Evolutionary conservation across 2,329 filamentous ascomycete species (phyloP).

Genomic region (Neonectria neomacrospora): DNA sequence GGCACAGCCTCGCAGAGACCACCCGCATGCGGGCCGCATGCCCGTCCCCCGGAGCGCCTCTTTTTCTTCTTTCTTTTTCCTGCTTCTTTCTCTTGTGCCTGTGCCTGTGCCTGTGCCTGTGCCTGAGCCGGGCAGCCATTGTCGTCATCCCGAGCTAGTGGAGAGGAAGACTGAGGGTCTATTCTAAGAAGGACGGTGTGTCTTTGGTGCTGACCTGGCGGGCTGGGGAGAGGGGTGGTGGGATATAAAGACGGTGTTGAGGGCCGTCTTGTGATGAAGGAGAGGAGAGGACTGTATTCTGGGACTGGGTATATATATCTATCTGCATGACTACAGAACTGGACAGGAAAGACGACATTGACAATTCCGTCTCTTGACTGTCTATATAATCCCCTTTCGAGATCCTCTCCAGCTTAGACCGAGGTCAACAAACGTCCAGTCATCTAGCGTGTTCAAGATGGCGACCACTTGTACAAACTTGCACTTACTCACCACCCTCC

Average conservation of each 20-base stretch:
- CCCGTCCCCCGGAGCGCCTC: not conserved
- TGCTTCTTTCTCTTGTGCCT: conserved; percentile 1
- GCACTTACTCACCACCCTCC: conserved; percentile 5
- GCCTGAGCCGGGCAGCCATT: conserved; percentile 4
- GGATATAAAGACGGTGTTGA: conserved; percentile 20
- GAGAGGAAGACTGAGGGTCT: not conserved
- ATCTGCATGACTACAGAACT: not conserved
- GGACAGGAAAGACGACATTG: not conserved
- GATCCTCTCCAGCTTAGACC: not conserved
- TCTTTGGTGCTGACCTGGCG: conserved; percentile 1
- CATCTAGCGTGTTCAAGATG: conserved; percentile 1
- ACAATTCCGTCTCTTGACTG: not conserved
- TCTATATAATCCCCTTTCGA: not conserved
- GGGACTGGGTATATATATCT: not conserved
- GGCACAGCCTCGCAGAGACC: conserved; percentile 15
- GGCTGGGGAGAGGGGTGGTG: not conserved
- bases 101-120: conserved; percentile 11
- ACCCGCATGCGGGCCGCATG: not conserved
- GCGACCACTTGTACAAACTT: conserved; percentile 10
- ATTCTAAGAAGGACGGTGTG: too few relatives aligned
- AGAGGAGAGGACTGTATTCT: not conserved
- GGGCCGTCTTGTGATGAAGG: conserved; percentile 3
- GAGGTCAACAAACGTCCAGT: not conserved
- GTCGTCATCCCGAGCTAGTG: not conserved
- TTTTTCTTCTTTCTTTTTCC: not conserved